Conservation (phyloP, 2,329 filamentous ascomycete genomes). For the Mycocentrospora acerina region DNA sequence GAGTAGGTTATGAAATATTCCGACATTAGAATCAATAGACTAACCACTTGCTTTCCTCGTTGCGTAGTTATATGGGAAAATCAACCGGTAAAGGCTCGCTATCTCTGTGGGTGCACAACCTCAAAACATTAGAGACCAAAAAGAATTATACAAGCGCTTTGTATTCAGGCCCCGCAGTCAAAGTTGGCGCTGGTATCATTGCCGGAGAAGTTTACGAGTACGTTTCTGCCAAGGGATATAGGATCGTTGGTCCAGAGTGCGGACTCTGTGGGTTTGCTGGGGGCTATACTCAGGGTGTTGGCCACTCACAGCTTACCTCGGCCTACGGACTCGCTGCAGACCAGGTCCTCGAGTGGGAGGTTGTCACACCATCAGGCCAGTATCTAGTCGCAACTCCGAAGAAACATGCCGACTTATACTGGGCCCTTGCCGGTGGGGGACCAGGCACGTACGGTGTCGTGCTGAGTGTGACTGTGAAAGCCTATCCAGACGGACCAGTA, state of each 20-base stretch:
- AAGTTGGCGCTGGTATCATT: conserved; percentile 15
- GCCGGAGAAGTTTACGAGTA: conserved; percentile 9
- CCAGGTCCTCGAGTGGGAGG: conserved; percentile 22
- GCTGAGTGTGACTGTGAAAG: conserved; percentile 16
- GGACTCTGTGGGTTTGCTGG: conserved; percentile 49
- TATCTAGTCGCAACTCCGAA: conserved; percentile 13
- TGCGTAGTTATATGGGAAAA: conserved; percentile 4
- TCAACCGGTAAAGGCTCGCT: conserved; percentile 17
- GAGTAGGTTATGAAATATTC: conserved; percentile 3
- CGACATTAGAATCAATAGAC: too few relatives aligned
- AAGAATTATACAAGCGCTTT: conserved; percentile 1
- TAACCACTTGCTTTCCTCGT: too few relatives aligned
- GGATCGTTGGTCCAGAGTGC: conserved; percentile 11
- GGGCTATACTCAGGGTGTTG: conserved; percentile 46
- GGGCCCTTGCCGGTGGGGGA: conserved; percentile 27
- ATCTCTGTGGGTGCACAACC: conserved; percentile 18
- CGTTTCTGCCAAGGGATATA: conserved; percentile 14
- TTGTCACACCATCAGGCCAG: conserved; percentile 18
- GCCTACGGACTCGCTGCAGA: conserved; percentile 18
- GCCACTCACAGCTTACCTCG: conserved; percentile 50
- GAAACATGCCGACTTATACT: conserved; percentile 21
- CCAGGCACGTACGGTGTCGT: conserved; percentile 19
- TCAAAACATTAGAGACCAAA: conserved; percentile 13
- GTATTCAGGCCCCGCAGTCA: conserved; percentile 14
- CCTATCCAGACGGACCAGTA: neutral